A percentile compares a stretch with the other conserved stretches of the same genome.
Conservation (phyloP, 2,329 filamentous ascomycete genomes). For the Monilinia aucupariae region DNA sequence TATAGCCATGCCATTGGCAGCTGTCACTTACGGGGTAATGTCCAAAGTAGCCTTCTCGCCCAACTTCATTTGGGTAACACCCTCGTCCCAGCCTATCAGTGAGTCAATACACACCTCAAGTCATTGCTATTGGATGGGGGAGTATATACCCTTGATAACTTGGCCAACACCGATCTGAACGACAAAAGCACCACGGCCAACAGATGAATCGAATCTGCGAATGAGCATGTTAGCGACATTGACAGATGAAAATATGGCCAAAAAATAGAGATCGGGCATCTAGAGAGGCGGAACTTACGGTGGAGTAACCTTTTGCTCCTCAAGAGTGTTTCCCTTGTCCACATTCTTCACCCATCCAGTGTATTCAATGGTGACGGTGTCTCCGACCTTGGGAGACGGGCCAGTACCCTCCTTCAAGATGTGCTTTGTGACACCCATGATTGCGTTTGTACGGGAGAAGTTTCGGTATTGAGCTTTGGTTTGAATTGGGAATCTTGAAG, state of each 20-base stretch:
- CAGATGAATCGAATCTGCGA: conserved; percentile 80
- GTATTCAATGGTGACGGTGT: conserved; percentile 84
- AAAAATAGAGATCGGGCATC: neutral
- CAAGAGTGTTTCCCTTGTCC: conserved; percentile 60
- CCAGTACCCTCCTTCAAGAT: conserved; percentile 56
- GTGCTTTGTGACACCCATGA: conserved; percentile 70
- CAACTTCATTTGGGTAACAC: conserved; percentile 76
- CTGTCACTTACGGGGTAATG: conserved; percentile 61
- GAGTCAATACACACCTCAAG: conserved; percentile 19
- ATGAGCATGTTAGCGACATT: conserved; percentile 11
- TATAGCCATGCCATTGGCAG: neutral
- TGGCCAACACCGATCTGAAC: conserved; percentile 73
- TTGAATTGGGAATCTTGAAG: conserved; percentile 13
- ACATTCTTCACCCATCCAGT: conserved; percentile 77
- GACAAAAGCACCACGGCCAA: conserved; percentile 68
- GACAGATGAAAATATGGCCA: neutral
- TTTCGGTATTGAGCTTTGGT: conserved; percentile 18
- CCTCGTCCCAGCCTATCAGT: conserved; percentile 71
- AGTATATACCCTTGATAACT: conserved; percentile 72
- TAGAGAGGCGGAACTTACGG: conserved; percentile 9
- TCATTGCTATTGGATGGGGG: conserved; percentile 10
- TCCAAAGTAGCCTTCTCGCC: conserved; percentile 85
- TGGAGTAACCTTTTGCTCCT: conserved; percentile 46
- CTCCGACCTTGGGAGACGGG: conserved; percentile 53
- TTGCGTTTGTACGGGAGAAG: conserved; percentile 32